Evolutionary conservation across 352 stramenopile genomes (phyloP), one percentile per base, ranked within the genome.

Genomic region (Globisporangium barbulae): DNA sequence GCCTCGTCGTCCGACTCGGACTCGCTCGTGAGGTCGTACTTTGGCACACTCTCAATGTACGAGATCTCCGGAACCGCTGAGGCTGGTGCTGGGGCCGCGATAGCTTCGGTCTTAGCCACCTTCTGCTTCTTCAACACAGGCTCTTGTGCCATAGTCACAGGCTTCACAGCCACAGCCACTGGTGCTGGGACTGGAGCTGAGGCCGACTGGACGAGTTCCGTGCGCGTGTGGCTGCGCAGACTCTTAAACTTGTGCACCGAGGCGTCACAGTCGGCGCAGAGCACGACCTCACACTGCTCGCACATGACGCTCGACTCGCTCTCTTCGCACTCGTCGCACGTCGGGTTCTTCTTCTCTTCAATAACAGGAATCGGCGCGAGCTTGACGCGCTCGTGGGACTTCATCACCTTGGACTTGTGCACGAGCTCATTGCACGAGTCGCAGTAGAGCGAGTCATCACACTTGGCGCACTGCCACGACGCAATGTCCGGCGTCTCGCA

Each of bases 161-260:
- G 22, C 28, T 56, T 54, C 13, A 19, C 15, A 37, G 49, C 45
- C 35, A 53, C 45, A 3, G 19, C 12, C 4, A 28, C 33, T 10
- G 65, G 50, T 42, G 63, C 54, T 17, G 21, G 5, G 21, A 47
- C 37, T 9, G 47, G 25, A 0, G 41, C 31, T 5, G 49, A 8
- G 13, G 17, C 19, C 8, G 31, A 6, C n/a, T 63, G 25, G n/a
- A 30, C n/a, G 12, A 79, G 19, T 8, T 61, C 12, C 1, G 67
- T 63, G 12, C 83, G 79, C 12, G 42, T 65, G 60, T 92, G 83
- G 48, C 69, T 79, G 2, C 69, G 71, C 52, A 91, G 71, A 45
- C 78, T 89, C 71, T 91, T 92, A 44, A 91, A 92, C 58, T 84
- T 76, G 59, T 92, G 83, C 25, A 92, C 78, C 19, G 67, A 85